Evolutionary conservation across 1,139 yeast genomes (phyloP).

Genomic region (Yamadazyma triangularis): DNA sequence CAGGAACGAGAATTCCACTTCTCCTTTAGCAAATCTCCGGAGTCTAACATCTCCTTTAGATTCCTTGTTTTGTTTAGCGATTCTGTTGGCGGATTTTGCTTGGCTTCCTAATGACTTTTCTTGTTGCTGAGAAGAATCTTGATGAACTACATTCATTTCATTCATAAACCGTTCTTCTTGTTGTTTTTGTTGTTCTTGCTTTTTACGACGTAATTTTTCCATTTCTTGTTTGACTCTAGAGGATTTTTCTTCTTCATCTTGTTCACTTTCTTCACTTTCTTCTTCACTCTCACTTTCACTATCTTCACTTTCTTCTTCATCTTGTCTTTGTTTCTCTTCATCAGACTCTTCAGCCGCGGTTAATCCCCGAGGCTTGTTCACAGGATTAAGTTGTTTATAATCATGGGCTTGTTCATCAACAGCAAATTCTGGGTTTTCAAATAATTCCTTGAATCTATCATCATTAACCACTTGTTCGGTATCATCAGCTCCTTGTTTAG

Average conservation of each 20-base stretch:
- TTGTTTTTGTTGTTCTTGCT: constrained; percentile 45
- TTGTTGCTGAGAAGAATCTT: constrained; percentile 19
- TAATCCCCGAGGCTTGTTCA: constrained; percentile 52
- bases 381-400: constrained; percentile 89
- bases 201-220: constrained; percentile 43
- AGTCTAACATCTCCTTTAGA: constrained; percentile 44
- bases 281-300: constrained; percentile 20
- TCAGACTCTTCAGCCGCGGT: constrained; percentile 90
- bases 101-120: constrained; percentile 58
- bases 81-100: constrained; percentile 41
- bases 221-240: constrained; percentile 48
- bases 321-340: constrained; percentile 55
- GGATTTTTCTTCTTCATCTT: constrained; percentile 14
- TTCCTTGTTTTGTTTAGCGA: constrained; percentile 25
- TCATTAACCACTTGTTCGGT: constrained; percentile 55
- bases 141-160: constrained; percentile 54
- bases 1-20: constrained; percentile 79
- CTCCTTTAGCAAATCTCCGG: constrained; percentile 81
- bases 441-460: constrained; percentile 89
- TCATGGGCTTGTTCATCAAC: constrained; percentile 85
- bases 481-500: constrained; percentile 45
- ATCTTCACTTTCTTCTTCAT: constrained; percentile 11
- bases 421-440: constrained; percentile 91
- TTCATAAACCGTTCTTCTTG: constrained; percentile 54
- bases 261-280: constrained; percentile 23